Evolutionary conservation across 192 early-diverging fungal species (phyloP).

Genomic region (Coemansia sp.): DNA sequence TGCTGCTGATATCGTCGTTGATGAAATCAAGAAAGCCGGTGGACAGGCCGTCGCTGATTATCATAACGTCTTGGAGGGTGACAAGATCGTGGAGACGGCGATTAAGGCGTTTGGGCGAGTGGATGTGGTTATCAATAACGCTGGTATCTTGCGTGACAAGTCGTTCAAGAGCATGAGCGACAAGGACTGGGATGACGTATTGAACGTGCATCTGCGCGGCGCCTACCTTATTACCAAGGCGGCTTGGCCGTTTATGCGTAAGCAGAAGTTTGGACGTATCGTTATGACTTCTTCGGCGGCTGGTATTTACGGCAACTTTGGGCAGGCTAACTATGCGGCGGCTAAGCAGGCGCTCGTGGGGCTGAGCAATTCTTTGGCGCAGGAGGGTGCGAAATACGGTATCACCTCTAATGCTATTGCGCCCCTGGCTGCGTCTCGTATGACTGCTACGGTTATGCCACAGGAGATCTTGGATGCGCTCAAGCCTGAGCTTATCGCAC

Average conservation of each 20-base stretch:
- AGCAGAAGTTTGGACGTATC: constrained; percentile 93
- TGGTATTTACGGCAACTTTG: constrained; percentile 99
- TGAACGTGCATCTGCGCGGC: constrained; percentile 89
- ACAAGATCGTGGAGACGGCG: constrained; percentile 97
- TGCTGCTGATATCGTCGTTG: constrained; percentile 93
- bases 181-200: constrained; percentile 95
- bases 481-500: constrained; percentile 97
- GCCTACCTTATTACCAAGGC: constrained; percentile 96
- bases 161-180: constrained; percentile 97
- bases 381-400: constrained; percentile 93
- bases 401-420: constrained; percentile 93
- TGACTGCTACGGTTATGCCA: constrained; percentile 97
- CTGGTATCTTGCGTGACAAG: constrained; percentile 96
- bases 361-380: constrained; percentile 87
- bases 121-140: constrained; percentile 98
- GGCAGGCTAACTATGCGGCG: constrained; percentile 65
- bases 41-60: constrained; percentile 96
- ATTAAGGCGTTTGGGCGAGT: constrained; percentile 92
- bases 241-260: constrained; percentile 93
- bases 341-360: constrained; percentile 95
- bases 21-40: constrained; percentile 84
- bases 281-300: constrained; percentile 95
- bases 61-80: constrained; percentile 95
- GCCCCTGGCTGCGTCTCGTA: constrained; percentile 93
- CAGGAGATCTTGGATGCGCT: constrained; percentile 92